These are phyloP conservation scores for Cenchrus fungigraminus DNA, from an alignment of 176 grass and related monocot species.

Conservation along the genomic window DNA sequence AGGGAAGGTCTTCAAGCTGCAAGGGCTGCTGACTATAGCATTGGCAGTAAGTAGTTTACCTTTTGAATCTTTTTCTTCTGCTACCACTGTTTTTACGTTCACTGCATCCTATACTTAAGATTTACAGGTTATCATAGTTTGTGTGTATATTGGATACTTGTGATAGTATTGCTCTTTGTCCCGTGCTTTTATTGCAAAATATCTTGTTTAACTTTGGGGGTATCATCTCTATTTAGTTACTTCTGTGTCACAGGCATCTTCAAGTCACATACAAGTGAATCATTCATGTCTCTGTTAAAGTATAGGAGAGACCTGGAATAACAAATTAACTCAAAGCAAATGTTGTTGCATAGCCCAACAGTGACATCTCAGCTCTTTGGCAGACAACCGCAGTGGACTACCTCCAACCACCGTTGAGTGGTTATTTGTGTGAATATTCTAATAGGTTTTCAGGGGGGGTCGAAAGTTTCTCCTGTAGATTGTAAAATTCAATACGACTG, in stretches of 20 bases:
- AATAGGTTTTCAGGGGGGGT: not conserved
- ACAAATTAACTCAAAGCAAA: not conserved
- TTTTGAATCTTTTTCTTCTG: slow-evolving; percentile 4
- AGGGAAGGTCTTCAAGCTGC: slow-evolving; percentile 98
- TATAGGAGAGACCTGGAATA: not conserved
- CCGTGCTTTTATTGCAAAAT: not conserved
- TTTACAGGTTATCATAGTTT: slow-evolving; percentile 2
- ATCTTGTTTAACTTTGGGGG: not conserved
- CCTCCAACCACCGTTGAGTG: not conserved
- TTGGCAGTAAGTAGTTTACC: slow-evolving; percentile 77
- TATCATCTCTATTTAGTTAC: not conserved
- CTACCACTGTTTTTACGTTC: slow-evolving; percentile 18
- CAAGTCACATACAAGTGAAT: slow-evolving; percentile 2
- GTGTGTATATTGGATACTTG: not conserved
- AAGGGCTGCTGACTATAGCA: slow-evolving; percentile 96
- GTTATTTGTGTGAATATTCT: not conserved
- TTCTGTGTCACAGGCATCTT: not conserved
- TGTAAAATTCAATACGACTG: not conserved
- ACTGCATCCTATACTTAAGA: slow-evolving; percentile 27
- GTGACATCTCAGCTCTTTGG: not conserved
- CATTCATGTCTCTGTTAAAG: not conserved
- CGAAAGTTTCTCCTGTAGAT: not conserved
- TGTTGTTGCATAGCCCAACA: not conserved
- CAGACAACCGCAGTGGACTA: slow-evolving; percentile 12
- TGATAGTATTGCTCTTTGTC: slow-evolving; percentile 1